These are phyloP conservation scores for Coprinopsis sp. DNA, from an alignment of 768 basidiomycete species.

Conservation along the genomic window DNA sequence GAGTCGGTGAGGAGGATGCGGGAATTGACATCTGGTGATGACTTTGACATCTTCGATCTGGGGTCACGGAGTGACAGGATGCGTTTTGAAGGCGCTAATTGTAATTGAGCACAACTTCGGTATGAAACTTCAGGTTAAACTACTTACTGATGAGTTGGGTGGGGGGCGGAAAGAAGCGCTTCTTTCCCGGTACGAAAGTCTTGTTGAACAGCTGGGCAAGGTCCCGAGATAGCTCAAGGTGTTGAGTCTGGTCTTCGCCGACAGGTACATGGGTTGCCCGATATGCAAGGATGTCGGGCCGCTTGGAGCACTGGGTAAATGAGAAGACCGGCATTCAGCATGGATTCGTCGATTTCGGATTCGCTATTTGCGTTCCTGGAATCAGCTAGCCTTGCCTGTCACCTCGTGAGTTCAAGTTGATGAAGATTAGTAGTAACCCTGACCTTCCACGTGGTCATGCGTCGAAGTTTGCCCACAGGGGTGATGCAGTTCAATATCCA, in stretches of 20 bases:
- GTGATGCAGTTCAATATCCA: conserved; percentile 89
- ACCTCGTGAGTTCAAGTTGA: conserved; percentile 7
- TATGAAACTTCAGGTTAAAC: not conserved
- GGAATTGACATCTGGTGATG: conserved; percentile 69
- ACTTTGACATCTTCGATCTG: conserved; percentile 92
- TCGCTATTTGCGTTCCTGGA: conserved; percentile 71
- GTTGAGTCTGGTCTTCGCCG: conserved; percentile 94
- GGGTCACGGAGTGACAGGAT: conserved; percentile 86
- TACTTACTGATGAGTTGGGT: conserved; percentile 67
- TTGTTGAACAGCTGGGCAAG: conserved; percentile 80
- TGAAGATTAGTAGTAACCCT: not conserved
- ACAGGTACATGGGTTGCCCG: conserved; percentile 91
- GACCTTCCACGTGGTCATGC: conserved; percentile 99
- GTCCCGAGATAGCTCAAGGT: conserved; percentile 54
- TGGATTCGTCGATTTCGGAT: conserved; percentile 74
- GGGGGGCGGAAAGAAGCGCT: conserved; percentile 68
- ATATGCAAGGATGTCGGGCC: conserved; percentile 86
- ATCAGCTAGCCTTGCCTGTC: conserved; percentile 73
- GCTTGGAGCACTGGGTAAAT: conserved; percentile 94
- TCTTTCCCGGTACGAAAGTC: conserved; percentile 41
- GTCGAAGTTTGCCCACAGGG: conserved; percentile 71
- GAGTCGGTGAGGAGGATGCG: conserved; percentile 86
- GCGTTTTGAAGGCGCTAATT: conserved; percentile 69
- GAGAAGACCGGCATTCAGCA: conserved; percentile 80
- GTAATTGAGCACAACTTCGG: too few relatives aligned